phyloP scores from a whole-genome alignment of 1,139 yeast genomes.

The Blastobotrys buckinghamii region DNA sequence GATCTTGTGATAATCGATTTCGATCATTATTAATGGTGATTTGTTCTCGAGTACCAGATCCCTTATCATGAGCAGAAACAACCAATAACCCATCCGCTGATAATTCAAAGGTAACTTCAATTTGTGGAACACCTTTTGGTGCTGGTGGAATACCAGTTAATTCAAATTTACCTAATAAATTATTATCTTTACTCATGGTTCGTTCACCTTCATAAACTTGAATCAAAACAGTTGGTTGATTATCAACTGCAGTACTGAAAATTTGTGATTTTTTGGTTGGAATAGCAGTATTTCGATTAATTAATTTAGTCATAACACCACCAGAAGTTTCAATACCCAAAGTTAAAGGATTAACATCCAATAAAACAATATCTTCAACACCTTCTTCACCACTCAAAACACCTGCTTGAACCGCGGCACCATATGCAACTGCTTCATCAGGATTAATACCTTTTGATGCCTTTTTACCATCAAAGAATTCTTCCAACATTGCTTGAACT shows the following conservation, averaged over 20 bases:
- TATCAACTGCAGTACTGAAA: constrained; percentile 88
- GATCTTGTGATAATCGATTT: constrained; percentile 89
- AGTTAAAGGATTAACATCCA: constrained; percentile 86
- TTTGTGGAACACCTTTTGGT: constrained; percentile 97
- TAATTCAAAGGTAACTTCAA: constrained; percentile 89
- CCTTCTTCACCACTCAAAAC: constrained; percentile 86
- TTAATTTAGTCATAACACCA: constrained; percentile 89
- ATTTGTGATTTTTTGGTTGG: constrained; percentile 96
- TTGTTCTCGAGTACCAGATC: constrained; percentile 85
- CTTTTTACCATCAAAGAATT: constrained; percentile 88
- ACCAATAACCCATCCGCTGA: constrained; percentile 92
- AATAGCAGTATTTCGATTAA: constrained; percentile 86
- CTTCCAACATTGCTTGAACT: constrained; percentile 94
- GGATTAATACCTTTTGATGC: constrained; percentile 97
- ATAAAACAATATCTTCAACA: constrained; percentile 77
- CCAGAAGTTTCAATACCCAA: constrained; percentile 94
- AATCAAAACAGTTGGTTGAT: constrained; percentile 91
- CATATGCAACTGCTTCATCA: constrained; percentile 98
- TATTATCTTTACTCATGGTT: constrained; percentile 89
- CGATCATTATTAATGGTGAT: constrained; percentile 87
- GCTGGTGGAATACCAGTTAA: constrained; percentile 92
- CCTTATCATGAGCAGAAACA: constrained; percentile 93
- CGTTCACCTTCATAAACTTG: constrained; percentile 95
- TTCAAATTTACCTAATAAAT: constrained; percentile 89
- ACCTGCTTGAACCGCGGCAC: constrained; percentile 94